Base-by-base conservation (phyloP, 805 yeast species). In the Starmerella lactis-condensi region DNA sequence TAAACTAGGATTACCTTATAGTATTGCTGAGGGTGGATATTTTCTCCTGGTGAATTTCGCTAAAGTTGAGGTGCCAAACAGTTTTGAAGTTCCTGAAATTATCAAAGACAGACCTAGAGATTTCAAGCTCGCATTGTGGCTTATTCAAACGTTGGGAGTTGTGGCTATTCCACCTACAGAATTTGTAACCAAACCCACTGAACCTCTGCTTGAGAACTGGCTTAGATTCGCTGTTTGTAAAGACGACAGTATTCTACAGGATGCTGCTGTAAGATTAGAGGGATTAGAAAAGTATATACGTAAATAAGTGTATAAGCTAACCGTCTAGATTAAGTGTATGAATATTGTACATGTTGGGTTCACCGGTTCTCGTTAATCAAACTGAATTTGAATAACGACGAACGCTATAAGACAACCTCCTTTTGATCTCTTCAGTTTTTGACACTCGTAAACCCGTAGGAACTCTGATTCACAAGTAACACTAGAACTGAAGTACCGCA, bases 81-180 rank as follows among this genome's bases (percentile, higher is more conserved):
- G 68, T 44, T 78, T 73, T 45, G 61, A 51, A 26, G 75, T 64
- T 51, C 95, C 95, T 1, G 69, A 58, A 11, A 82, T 72, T 12
- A 64, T 89, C 37, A 49, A 57, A 31, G 53, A 53, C 22, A 69
- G 76, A 39, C 85, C 93, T 11, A 71, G 71, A 40, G 98, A 89
- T 57, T 89, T 82, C 63, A 70, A 69, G 50, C 62, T 74, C 40
- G 91, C 93, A 1, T 79, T 78, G 56, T 89, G 96, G 95, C 62
- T 89, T 37, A 81, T 82, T 47, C 73, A 70, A 50, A 93, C 82
- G 50, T 53, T 85, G 35, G 98, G 98, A 8, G 91, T 89, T 24
- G 96, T 89, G 14, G 75, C 93, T 4, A 89, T 89, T 41, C 98
- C 98, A 8, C 96, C 96, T 18, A 75, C 93, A n/a, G 96, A 85